Percentiles rank a stretch among this genome's conserved stretches.
Evolutionary conservation across 768 basidiomycete species (phyloP).

Genomic region (Boletus pseudo-olivaceus): DNA sequence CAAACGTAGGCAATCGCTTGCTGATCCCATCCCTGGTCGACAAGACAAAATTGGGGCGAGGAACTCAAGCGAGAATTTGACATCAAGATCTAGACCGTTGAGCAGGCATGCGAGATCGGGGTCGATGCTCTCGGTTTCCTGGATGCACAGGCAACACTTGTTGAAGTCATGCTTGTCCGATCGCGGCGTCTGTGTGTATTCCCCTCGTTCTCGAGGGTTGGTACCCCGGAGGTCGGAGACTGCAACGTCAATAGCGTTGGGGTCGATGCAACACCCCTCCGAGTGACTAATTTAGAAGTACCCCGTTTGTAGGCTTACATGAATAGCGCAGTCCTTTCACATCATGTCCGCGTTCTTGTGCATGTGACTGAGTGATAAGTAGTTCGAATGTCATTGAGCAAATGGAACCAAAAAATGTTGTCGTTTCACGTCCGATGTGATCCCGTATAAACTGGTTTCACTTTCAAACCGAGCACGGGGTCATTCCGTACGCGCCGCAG

Average conservation of each 20-base stretch:
- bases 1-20: constrained; percentile 15
- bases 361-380: not conserved
- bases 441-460: constrained; percentile 9
- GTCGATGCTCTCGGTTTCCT: constrained; percentile 2
- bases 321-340: constrained; percentile 1
- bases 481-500: not conserved
- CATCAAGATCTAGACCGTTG: constrained; percentile 25
- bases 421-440: constrained; percentile 19
- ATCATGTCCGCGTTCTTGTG: constrained; percentile 8
- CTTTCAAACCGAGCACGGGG: constrained; percentile 6
- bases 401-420: not conserved
- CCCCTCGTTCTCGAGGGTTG: constrained; percentile 18
- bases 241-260: constrained; percentile 16
- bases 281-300: constrained; percentile 14
- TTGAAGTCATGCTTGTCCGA: constrained; percentile 1
- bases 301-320: constrained; percentile 11
- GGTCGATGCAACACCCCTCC: constrained; percentile 10
- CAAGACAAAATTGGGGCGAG: constrained; percentile 25
- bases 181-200: constrained; percentile 4
- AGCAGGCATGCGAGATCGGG: constrained; percentile 15
- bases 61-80: constrained; percentile 27
- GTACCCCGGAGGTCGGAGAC: constrained; percentile 5
- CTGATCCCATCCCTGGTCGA: constrained; percentile 18
- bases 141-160: constrained; percentile 3
- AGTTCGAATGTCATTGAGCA: not conserved